Evolutionary conservation across 2,329 filamentous ascomycete genomes (phyloP), one percentile per base, ranked within the genome.

Genomic region (Helminthosporium solani): DNA sequence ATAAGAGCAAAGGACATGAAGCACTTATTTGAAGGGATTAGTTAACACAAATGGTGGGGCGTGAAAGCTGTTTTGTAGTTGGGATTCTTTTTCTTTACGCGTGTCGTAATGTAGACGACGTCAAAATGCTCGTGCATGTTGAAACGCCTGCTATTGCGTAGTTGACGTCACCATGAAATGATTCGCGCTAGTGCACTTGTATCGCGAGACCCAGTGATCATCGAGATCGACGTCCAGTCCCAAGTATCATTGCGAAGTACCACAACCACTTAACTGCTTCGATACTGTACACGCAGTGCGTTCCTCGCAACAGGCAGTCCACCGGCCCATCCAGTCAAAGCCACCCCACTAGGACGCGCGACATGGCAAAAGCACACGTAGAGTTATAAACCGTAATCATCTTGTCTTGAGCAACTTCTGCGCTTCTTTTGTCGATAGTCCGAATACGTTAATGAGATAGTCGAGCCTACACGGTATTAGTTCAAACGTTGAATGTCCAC

Each of bases 391-490:
- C 14, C 18, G 30, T 6, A 11, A 16, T 49, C 42, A 62, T 31
- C 49, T 25, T 31, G 56, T 57, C 37, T 65, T 64, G 9, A 75
- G 48, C 14, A 78, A 63, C 39, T 70, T 65, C 42, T 74, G 72
- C 15, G 81, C 81, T 61, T 83, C 78, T 46, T 79, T 74, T 11
- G 71, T 67, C 18, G 74, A 71, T 12, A 82, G 71, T 12, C 83
- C 83, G 40, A 85, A 78, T n/a, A 84, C 74, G 56, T 80, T 81
- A 33, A 80, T 78, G 40, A 86, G 73, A 66, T 85, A 86, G 56
- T 85, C 80, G 58, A 84, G 76, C 63, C 83, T 86, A 19, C 7
- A 31, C 14, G 23, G 25, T 3, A n/a, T 25, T 25, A 38, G 21
- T 14, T 38, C 19, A 25, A n/a, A 25, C 15, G 3, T 36, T 9